Base-by-base conservation (phyloP, 169 alveolate species). In the Cryptosporidium sp. region DNA sequence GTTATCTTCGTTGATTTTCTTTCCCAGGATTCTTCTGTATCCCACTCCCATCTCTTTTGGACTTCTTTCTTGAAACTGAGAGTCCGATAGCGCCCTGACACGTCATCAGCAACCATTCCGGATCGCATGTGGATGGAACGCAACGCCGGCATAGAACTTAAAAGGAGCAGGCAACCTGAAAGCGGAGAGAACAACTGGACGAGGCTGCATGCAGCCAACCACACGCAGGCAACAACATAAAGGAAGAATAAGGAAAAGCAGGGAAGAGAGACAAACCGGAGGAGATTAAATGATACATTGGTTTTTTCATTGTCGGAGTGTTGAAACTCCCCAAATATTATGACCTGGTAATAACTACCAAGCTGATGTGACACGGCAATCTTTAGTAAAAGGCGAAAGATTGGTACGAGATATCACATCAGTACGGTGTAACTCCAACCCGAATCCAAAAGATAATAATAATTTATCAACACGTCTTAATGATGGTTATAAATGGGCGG, bases 341-440 rank as follows among this genome's bases (percentile, higher is more conserved):
- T 31, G 18, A 16, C 52, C 29, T 73, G 48, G 86, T 35, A 16
- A 55, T 45, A 33, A 73, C 86, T 51, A 73, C 86, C 86, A 52
- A 73, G 86, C 86, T 73, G 86, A 37, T 33, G 86, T 37, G 71
- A 95, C 99, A 97, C 99, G 98, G 99, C 98, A 97, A 97, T 96
- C 99, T 97, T 97, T 97, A 97, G 99, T 97, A 97, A 97, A 97
- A 97, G 99, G 99, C 99, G 99, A 97, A 97, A 97, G 99, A 97
- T 97, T 97, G 98, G 59, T 84, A 33, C 91, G 91, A 50, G 86
- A 73, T 73, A 73, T 59, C 86, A 73, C 86, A 16, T 26, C 86
- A 73, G 86, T 73, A 58, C 86, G 86, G 86, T 37, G 86, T 73
- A 39, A 10, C 55, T 26, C 0, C 0, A 12, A 2, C 6, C 33